Conservation (phyloP, 1,284 basidiomycete species). For the Wallemia mellicola region DNA sequence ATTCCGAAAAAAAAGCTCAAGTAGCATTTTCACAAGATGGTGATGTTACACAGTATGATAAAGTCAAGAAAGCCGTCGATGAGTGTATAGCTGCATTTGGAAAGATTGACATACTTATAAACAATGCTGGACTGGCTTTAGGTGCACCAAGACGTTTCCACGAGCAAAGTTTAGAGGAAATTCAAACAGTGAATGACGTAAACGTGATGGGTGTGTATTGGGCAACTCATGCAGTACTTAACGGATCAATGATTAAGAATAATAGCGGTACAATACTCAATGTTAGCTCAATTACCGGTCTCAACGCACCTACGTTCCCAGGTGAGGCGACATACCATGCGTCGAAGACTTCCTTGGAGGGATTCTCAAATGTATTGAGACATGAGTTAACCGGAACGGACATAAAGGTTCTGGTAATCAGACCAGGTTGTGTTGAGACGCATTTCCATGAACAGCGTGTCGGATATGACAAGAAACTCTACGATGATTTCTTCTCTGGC, state of each 20-base stretch:
- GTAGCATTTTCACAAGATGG: constrained; percentile 1
- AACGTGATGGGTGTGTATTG: neutral
- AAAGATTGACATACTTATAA: constrained; percentile 1
- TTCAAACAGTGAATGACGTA: neutral
- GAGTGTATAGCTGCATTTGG: neutral
- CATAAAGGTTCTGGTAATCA: neutral
- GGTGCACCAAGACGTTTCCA: neutral
- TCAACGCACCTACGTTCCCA: neutral
- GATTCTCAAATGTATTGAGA: neutral
- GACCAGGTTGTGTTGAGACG: neutral
- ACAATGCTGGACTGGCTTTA: constrained; percentile 3
- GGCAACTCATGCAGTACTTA: neutral
- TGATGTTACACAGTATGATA: constrained; percentile 2
- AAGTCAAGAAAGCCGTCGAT: neutral
- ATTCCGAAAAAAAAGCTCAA: neutral
- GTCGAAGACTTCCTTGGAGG: neutral
- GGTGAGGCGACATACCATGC: neutral
- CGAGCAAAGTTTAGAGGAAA: neutral
- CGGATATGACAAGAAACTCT: neutral
- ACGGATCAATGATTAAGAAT: neutral
- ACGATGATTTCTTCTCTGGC: neutral
- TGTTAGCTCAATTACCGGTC: neutral
- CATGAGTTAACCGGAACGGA: neutral
- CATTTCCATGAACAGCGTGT: neutral
- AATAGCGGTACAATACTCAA: neutral